Conservation (phyloP, 495 filamentous ascomycete species). For the Talaromyces nanjingensis region DNA sequence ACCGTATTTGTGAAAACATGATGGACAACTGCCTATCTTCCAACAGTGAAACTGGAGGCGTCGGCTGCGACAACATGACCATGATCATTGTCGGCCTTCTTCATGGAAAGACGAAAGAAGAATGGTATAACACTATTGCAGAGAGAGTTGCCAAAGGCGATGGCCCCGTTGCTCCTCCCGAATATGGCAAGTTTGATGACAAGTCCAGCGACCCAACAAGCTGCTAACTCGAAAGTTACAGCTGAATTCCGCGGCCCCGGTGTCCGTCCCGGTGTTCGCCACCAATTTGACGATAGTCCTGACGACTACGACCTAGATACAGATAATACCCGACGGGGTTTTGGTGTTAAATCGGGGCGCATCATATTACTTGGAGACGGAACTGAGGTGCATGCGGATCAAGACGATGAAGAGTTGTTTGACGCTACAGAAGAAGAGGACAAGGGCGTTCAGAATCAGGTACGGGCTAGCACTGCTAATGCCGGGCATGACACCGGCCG, state of each 20-base stretch:
- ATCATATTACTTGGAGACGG: conserved; percentile 95
- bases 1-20: conserved; percentile 97
- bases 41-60: conserved; percentile 94
- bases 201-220: conserved; percentile 36
- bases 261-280: conserved; percentile 69
- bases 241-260: conserved; percentile 95
- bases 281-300: conserved; percentile 85
- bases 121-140: conserved; percentile 95
- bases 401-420: conserved; percentile 86
- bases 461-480: conserved; percentile 32
- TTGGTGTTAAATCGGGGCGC: conserved; percentile 61
- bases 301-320: conserved; percentile 87
- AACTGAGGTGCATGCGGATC: conserved; percentile 78
- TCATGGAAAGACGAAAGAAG: conserved; percentile 83
- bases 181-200: conserved; percentile 85
- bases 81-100: conserved; percentile 89
- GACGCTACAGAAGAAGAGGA: conserved; percentile 76
- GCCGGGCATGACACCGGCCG: conserved; percentile 26
- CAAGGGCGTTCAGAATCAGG: conserved; percentile 59
- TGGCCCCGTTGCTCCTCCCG: conserved; percentile 95
- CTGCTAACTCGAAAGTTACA: conserved; percentile 51
- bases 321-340: conserved; percentile 50
- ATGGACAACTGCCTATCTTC: conserved; percentile 99
- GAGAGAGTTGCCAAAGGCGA: conserved; percentile 94
- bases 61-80: conserved; percentile 99